Evolutionary conservation across 495 filamentous ascomycete genomes (phyloP), one percentile per base, ranked within the genome.

Genomic region (Penicillium ucsense): DNA sequence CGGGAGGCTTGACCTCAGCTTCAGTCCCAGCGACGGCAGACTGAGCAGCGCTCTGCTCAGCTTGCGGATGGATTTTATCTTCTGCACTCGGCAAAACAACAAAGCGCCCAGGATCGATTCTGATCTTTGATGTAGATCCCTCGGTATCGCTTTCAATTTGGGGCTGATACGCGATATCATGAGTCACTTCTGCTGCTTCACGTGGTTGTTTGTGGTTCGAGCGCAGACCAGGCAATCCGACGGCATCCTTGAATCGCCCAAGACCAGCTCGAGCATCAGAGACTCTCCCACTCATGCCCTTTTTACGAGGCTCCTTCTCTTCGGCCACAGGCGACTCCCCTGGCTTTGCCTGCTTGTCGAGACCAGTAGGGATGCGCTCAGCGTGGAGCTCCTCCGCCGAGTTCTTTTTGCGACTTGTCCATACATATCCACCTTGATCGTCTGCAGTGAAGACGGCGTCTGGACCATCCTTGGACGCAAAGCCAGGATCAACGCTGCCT

Each of bases 251-350:
- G 66, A 95, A 88, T 31, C 84, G 80, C 5, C 82, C 85, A 43
- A 96, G 74, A 6, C 89, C 88, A 42, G 85, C 88, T 31, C 85
- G 80, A 46, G 88, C 87, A 66, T 94, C 89, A 43, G 83, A 88
- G 49, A 88, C 83, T 48, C 81, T 83, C 4, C 77, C 86, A 32
- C 84, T 85, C 20, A 94, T 83, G 52, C 81, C 85, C 60, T 87
- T 91, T 57, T 84, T 80, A 29, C 84, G 61, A 34, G 78, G 77
- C 55, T 92, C 86, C 57, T 75, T 83, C 31, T 85, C 82, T 29
- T 72, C 74, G 0, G 32, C n/a, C 7, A n/a, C 43, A 31, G 56
- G 37, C n/a, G 43, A 37, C 31, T 72, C 66, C 5, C 57, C 46
- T 3, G 49, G 48, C 38, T 62, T 67, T 53, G 55, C 61, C 6